Conservation (phyloP, 768 basidiomycete species). For the Podaxis carcinomalis region DNA sequence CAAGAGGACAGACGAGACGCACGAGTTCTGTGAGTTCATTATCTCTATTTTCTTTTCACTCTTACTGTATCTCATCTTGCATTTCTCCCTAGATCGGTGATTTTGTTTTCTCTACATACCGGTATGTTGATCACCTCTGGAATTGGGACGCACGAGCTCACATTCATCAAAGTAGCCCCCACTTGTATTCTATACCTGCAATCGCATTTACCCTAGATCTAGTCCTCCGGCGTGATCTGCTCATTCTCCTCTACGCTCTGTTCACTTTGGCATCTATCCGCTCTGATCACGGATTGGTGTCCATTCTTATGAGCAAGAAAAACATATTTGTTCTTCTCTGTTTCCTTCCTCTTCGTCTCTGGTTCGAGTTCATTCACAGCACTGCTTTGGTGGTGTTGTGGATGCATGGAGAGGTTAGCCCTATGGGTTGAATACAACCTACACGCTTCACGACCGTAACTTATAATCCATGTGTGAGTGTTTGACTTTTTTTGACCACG, state of each 20-base stretch:
- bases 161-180: conserved; percentile 1
- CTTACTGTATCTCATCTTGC: conserved; percentile 13
- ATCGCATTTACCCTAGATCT: conserved; percentile 17
- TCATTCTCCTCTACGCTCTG: conserved; percentile 38
- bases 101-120: conserved; percentile 16
- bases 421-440: conserved; percentile 12
- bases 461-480: background rate
- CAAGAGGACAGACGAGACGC: conserved; percentile 94
- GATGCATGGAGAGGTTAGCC: conserved; percentile 12
- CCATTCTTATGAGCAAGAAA: conserved; percentile 84
- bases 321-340: conserved; percentile 7
- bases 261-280: conserved; percentile 86
- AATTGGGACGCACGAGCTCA: background rate
- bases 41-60: background rate
- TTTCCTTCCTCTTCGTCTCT: conserved; percentile 8
- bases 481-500: too few species aligned
- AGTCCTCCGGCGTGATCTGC: background rate
- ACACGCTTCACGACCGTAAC: background rate
- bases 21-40: conserved; percentile 85
- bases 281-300: conserved; percentile 60
- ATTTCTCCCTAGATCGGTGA: conserved; percentile 32
- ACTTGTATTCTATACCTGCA: conserved; percentile 18
- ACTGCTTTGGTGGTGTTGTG: background rate
- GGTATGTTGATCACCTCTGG: conserved; percentile 18
- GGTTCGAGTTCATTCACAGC: background rate